Base-by-base conservation (phyloP, 2,329 filamentous ascomycete species). In the Annulohypoxylon truncatum region DNA sequence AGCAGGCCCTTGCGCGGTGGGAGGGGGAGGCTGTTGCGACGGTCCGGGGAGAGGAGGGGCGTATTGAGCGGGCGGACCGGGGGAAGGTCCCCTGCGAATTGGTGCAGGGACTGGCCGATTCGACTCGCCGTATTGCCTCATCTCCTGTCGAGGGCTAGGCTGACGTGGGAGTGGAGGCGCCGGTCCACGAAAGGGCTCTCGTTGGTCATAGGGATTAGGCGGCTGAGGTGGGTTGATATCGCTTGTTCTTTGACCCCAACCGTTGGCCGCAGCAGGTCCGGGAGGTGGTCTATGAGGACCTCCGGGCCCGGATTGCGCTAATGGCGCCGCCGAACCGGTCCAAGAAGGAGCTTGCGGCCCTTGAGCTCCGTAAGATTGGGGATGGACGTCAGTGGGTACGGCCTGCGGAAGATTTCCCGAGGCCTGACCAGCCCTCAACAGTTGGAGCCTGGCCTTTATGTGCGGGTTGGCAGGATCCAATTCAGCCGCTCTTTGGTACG, bases 301-400 rank as follows among this genome's bases (percentile, higher is more conserved):
- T 81, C 77, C 76, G 74, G 78, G 79, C 62, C 80, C 82, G 47
- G 80, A 78, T 66, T 80, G 80, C 44, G 80, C 79, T 65, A 85
- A 84, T 52, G 89, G 87, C 44, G 89, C 87, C 46, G 89, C 87
- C 51, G 93, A 92, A 63, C 90, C 91, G 68, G 92, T 92, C 95
- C 95, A 98, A 77, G 96, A 92, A 69, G 94, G 94, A 54, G 91
- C 91, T 55, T 93, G 92, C 63, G 93, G 93, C 9, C 92, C 93
- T 71, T 92, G 92, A 57, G 96, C 90, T 42, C 92, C 92, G 75
- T 98, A 98, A 5, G 94, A 92, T 76, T 97, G 93, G 52, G 95
- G 95, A 77, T 98, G 94, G 20, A 98, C 94, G 79, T 99, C 96
- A 75, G 97, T 95, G 6, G 96, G 95, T 73, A 96, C 88, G n/a